Evolutionary conservation across 176 grass and related monocot genomes (phyloP).

Genomic region (Calamus simplicifolius): DNA sequence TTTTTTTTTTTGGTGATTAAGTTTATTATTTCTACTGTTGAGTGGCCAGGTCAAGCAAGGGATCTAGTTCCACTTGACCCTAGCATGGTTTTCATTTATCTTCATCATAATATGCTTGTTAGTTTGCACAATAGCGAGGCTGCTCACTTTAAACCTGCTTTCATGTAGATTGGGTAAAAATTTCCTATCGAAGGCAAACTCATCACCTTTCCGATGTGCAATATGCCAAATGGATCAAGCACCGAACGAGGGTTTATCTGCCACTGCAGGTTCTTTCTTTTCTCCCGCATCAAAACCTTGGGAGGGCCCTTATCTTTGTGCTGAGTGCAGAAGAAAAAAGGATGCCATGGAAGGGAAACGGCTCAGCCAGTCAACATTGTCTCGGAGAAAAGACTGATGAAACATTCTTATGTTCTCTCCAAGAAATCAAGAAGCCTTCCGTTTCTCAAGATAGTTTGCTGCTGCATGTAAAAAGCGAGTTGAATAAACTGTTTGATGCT

Average conservation of each 20-base stretch:
- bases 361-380: conserved; percentile 24
- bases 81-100: too few species aligned
- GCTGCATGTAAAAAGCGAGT: conserved; percentile 33
- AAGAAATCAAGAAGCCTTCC: neutral
- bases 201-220: conserved; percentile 47
- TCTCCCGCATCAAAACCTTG: conserved; percentile 41
- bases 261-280: conserved; percentile 32
- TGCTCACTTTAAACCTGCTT: conserved; percentile 16
- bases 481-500: conserved; percentile 27
- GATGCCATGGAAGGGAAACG: conserved; percentile 97
- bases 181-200: conserved; percentile 40
- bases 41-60: too few species aligned
- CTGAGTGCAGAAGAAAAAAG: conserved; percentile 87
- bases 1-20: too few species aligned
- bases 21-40: too few species aligned
- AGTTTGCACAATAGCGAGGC: conserved; percentile 5
- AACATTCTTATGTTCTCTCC: neutral
- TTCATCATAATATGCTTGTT: neutral
- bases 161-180: conserved; percentile 45
- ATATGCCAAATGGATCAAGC: conserved; percentile 82
- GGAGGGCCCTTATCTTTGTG: conserved; percentile 73
- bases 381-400: conserved; percentile 32
- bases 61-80: too few species aligned
- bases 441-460: conserved; percentile 14
- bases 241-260: conserved; percentile 41